Conservation (phyloP, 2,329 filamentous ascomycete species). For the Pestalotiopsis sp. region DNA sequence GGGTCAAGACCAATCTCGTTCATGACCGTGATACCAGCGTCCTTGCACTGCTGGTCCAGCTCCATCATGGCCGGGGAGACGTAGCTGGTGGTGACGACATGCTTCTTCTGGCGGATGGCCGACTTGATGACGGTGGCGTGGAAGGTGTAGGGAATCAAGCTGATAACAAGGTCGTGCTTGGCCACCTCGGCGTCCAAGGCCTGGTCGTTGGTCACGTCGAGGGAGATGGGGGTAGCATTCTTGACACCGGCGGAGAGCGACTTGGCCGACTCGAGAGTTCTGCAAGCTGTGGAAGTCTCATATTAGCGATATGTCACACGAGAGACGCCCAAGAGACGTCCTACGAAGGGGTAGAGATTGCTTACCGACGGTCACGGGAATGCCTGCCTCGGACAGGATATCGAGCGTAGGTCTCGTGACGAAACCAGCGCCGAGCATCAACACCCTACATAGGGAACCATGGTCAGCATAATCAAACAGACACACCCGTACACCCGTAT, state of each 20-base stretch:
- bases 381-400: conserved; percentile 61
- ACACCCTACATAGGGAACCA: neutral
- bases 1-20: conserved; percentile 80
- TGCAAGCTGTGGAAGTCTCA: conserved; percentile 59
- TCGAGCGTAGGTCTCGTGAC: conserved; percentile 69
- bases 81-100: conserved; percentile 95
- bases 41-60: conserved; percentile 81
- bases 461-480: neutral
- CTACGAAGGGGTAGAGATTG: neutral
- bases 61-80: conserved; percentile 91
- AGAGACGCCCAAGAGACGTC: too few relatives aligned
- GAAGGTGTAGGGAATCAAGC: conserved; percentile 89
- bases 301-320: neutral
- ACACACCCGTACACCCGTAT: neutral
- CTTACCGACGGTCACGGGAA: conserved; percentile 67
- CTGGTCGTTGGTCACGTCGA: conserved; percentile 78
- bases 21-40: conserved; percentile 94
- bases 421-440: conserved; percentile 45
- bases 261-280: conserved; percentile 78
- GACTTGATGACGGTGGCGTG: conserved; percentile 90
- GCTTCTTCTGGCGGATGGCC: conserved; percentile 90
- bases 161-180: conserved; percentile 79
- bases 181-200: conserved; percentile 81
- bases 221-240: conserved; percentile 74
- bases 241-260: conserved; percentile 73